Evolutionary conservation across 2,329 filamentous ascomycete species (phyloP).

Genomic region (Epichloe gansuensis): DNA sequence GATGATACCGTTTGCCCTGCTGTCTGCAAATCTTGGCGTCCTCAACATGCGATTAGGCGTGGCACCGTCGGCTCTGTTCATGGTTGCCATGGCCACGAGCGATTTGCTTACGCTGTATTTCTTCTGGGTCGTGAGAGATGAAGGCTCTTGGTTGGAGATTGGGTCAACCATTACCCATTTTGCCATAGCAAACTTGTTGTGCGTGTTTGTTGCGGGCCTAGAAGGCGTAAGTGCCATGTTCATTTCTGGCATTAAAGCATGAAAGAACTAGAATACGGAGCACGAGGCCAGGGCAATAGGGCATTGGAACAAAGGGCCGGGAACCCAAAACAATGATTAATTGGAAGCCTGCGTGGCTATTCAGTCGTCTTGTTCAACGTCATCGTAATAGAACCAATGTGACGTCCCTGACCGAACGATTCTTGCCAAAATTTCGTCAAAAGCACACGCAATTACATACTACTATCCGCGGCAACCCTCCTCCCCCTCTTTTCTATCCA

Average conservation of each 20-base stretch:
- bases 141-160: slow-evolving; percentile 95
- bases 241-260: slow-evolving; percentile 60
- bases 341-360: no score
- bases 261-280: no score
- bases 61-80: slow-evolving; percentile 80
- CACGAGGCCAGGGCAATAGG: no score
- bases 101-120: slow-evolving; percentile 91
- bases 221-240: slow-evolving; percentile 82
- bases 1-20: slow-evolving; percentile 82
- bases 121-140: slow-evolving; percentile 94
- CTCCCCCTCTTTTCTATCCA: no score
- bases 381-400: no score
- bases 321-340: no score
- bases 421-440: no score
- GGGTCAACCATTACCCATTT: slow-evolving; percentile 95
- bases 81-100: slow-evolving; percentile 82
- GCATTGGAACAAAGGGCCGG: no score
- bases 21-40: slow-evolving; percentile 85
- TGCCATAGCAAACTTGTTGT: slow-evolving; percentile 76
- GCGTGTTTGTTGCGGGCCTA: slow-evolving; percentile 78
- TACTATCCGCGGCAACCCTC: no score
- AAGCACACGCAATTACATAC: no score
- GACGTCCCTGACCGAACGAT: no score
- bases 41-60: slow-evolving; percentile 75
- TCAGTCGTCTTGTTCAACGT: no score